Percentiles rank a stretch among this genome's conserved stretches.
Conservation (phyloP, 179 eudicot species). For the Gypsophila paniculata region DNA sequence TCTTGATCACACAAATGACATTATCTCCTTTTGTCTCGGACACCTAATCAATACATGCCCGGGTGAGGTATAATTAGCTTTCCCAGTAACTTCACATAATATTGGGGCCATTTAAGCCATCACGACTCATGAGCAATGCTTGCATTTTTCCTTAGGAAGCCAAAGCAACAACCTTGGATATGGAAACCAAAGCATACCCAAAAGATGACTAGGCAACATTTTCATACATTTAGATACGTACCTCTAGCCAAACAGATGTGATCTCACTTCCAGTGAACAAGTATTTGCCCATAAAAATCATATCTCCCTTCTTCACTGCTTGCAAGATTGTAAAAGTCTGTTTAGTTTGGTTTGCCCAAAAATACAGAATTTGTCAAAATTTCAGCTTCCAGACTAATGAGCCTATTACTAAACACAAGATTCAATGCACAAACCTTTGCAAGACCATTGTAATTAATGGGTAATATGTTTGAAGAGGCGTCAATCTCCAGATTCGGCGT, state of each 20-base stretch:
- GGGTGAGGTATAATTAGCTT: too few relatives aligned
- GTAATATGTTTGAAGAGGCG: conserved; percentile 38
- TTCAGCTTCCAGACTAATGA: too few relatives aligned
- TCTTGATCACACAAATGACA: conserved; percentile 74
- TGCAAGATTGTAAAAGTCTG: conserved; percentile 29
- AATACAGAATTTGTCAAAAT: too few relatives aligned
- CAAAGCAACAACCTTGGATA: too few relatives aligned
- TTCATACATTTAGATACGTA: conserved; percentile 13
- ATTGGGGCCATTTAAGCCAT: too few relatives aligned
- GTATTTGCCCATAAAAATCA: conserved; percentile 92
- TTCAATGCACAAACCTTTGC: conserved; percentile 36
- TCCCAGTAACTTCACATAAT: too few relatives aligned
- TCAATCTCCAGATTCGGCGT: conserved; percentile 68
- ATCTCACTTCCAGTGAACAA: conserved; percentile 96
- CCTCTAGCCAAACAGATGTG: conserved; percentile 99
- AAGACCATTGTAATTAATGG: conserved; percentile 42
- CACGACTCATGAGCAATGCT: too few relatives aligned
- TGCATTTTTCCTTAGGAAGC: too few relatives aligned
- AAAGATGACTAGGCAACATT: background rate
- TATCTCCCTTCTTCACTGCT: conserved; percentile 95
- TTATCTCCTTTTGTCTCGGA: conserved; percentile 68
- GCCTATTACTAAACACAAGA: too few relatives aligned
- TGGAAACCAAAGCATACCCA: background rate
- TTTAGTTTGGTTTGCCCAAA: too few relatives aligned
- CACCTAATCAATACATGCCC: conserved; percentile 34